Percentiles rank a stretch among this genome's conserved stretches.
These are phyloP conservation scores for Geum urbanum DNA, from an alignment of 306 rosid genomes.

Conservation along the genomic window DNA sequence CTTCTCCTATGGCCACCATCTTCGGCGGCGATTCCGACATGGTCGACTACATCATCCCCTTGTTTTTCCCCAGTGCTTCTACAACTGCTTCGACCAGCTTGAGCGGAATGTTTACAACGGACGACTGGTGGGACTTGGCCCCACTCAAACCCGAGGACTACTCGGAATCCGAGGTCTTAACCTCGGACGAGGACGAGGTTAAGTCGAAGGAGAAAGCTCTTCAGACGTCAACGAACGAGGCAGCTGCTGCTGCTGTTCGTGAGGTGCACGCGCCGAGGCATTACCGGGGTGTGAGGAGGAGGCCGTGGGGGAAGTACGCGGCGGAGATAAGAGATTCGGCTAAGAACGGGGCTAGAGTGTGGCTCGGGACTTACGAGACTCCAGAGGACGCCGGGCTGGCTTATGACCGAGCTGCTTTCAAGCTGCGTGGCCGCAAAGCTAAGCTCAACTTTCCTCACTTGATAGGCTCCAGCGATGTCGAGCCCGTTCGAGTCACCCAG, in stretches of 20 bases:
- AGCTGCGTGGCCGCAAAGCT: constrained; percentile 43
- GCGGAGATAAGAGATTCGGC: constrained; percentile 38
- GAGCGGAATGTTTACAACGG: neutral
- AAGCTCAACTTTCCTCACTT: constrained; percentile 55
- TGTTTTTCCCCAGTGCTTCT: neutral
- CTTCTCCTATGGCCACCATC: neutral
- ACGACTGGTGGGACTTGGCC: neutral
- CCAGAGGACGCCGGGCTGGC: constrained; percentile 47
- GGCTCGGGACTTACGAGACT: constrained; percentile 50
- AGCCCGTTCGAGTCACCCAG: constrained; percentile 1
- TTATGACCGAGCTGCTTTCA: constrained; percentile 51
- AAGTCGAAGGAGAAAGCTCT: neutral
- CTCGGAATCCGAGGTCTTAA: neutral
- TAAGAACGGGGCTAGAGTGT: constrained; percentile 42
- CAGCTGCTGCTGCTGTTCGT: neutral
- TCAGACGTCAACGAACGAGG: too few species aligned
- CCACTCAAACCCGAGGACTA: neutral
- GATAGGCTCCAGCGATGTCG: constrained; percentile 10
- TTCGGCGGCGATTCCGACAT: neutral
- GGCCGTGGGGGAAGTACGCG: constrained; percentile 59
- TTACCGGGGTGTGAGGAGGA: constrained; percentile 46
- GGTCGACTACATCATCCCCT: neutral
- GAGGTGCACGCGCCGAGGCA: constrained; percentile 16
- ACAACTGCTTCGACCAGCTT: neutral
- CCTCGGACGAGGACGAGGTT: neutral